Conservation (phyloP, 495 filamentous ascomycete genomes). For the Sphaerosporella brunnea region DNA sequence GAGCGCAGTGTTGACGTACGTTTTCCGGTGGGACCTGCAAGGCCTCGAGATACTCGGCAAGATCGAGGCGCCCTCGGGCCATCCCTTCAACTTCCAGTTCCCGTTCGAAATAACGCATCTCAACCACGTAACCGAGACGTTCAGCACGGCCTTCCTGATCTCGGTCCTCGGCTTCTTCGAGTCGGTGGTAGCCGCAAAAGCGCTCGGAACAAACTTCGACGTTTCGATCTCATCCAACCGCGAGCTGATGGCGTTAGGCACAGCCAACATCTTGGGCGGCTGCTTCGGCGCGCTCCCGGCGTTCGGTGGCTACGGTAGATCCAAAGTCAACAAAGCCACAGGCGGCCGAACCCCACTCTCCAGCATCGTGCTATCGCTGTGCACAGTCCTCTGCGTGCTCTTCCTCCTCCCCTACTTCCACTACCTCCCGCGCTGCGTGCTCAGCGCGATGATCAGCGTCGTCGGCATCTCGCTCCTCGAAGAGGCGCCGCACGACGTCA, state of each 20-base stretch:
- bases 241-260: conserved; percentile 80
- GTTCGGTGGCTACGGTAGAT: conserved; percentile 91
- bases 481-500: conserved; percentile 79
- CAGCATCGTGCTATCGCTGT: conserved; percentile 61
- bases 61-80: conserved; percentile 48
- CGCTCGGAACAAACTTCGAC: conserved; percentile 45
- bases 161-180: conserved; percentile 95
- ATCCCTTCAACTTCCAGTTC: conserved; percentile 63
- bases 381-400: conserved; percentile 61
- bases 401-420: conserved; percentile 83
- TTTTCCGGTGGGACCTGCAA: conserved; percentile 58
- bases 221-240: conserved; percentile 68
- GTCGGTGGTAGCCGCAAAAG: conserved; percentile 92
- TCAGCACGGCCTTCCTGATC: conserved; percentile 86
- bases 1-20: conserved; percentile 62
- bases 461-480: conserved; percentile 90
- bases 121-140: conserved; percentile 64
- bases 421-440: conserved; percentile 58
- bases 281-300: conserved; percentile 82
- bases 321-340: conserved; percentile 83
- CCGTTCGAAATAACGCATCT: conserved; percentile 61
- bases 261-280: conserved; percentile 76
- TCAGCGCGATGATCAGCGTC: conserved; percentile 86
- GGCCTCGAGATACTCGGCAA: conserved; percentile 74
- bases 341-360: conserved; percentile 88